Evolutionary conservation across 108 stramenopile species (phyloP).

Genomic region (Bacterosira constricta): DNA sequence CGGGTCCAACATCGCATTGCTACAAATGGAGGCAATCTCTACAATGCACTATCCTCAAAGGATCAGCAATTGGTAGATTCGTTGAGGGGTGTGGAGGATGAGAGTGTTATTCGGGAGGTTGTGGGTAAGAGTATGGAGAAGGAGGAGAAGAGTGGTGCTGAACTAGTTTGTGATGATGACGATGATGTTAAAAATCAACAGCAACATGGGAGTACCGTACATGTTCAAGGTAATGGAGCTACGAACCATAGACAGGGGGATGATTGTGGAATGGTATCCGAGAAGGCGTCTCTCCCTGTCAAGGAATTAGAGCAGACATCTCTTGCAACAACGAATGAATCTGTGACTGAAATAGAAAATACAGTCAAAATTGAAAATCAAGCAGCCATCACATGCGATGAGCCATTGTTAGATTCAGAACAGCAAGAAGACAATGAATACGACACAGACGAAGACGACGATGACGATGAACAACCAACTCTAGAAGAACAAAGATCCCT

Average conservation of each 20-base stretch:
- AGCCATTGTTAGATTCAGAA: too few species aligned
- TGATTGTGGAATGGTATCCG: too few species aligned
- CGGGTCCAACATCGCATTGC: conserved; percentile 39
- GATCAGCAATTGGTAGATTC: conserved; percentile 29
- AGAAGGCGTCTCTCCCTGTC: too few species aligned
- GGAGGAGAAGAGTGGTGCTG: neutral
- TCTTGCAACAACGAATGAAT: too few species aligned
- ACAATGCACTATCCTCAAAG: conserved; percentile 6
- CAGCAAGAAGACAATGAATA: conserved; percentile 14
- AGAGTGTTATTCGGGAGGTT: neutral
- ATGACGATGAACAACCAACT: conserved; percentile 60
- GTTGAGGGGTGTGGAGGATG: conserved; percentile 7
- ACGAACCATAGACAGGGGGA: too few species aligned
- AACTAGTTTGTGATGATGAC: conserved; percentile 35
- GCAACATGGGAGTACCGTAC: too few species aligned
- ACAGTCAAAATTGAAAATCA: neutral
- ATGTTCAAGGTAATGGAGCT: too few species aligned
- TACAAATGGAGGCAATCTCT: conserved; percentile 22
- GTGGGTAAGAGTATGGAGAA: conserved; percentile 1
- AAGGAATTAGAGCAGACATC: too few species aligned
- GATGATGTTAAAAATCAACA: conserved; percentile 57
- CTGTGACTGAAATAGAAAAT: neutral
- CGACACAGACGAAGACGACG: conserved; percentile 47
- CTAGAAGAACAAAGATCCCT: conserved; percentile 76
- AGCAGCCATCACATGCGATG: neutral